Evolutionary conservation across 2,329 filamentous ascomycete species (phyloP), one percentile per base, ranked within the genome.

Genomic region (Nemania sp.): DNA sequence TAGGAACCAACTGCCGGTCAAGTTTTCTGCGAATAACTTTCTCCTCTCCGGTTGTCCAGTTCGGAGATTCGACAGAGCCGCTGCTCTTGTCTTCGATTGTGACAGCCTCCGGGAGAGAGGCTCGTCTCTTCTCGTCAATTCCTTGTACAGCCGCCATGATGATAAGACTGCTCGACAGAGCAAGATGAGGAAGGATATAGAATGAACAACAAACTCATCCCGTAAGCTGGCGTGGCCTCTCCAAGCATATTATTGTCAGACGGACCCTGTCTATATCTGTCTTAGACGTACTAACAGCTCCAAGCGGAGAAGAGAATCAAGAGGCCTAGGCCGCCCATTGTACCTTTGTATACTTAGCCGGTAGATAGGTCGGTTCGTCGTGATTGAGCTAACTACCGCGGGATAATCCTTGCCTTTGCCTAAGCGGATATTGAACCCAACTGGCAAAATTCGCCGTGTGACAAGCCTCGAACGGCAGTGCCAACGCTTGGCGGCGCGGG

Each of bases 41-140:
- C 67, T 82, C 79, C 58, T 82, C 80, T 42, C 73, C 77, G 30
- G 71, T 69, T 4, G 78, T 78, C 79, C 80, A 82, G 33, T 70
- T 70, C 33, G 77, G 56, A 19, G 42, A 49, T 11, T 64, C 60
- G n/a, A 57, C 46, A 30, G 65, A 67, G 7, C 54, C 61, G 23
- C 66, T 61, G 43, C 66, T 66, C 62, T 64, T 66, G 24, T 59
- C 60, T 39, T 68, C 67, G 37, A 64, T 48, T 49, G 61, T 42
- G 31, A 66, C 52, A 23, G 63, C 56, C n/a, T 63, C 61, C 19
- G 57, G 52, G 19, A 64, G 60, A 36, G 64, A 64, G n/a, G 47
- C 40, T 8, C 59, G 56, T 22, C 50, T 48, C 49, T 60, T 53
- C 55, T 67, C 65, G 50, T 66, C 62, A 34, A 42, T 17, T 17